Base-by-base conservation (phyloP, 306 rosid species). In the Rosa chinensis region DNA sequence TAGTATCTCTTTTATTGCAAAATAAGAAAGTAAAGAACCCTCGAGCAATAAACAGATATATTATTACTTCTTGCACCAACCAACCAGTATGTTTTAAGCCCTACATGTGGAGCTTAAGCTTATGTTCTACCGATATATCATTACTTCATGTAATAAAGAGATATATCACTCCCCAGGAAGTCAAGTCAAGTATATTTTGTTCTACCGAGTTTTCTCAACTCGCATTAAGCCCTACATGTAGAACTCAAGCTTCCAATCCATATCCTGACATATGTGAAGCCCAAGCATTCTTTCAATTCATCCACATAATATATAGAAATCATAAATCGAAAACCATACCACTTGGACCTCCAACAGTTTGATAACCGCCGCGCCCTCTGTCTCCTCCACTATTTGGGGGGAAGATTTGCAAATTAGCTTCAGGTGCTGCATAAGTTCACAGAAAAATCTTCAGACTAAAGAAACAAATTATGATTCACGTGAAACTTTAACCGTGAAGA, bases 331-430 rank as follows among this genome's bases (percentile, higher is more conserved):
- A 58, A 20, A 56, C 28, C 76, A 53, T 73, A 89, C 98, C 99
- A 76, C 87, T 66, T 77, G 98, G 86, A 83, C 77, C 81, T 83
- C 80, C 92, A 78, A 89, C 81, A 62, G 96, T 86, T 88, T 90
- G 98, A 86, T 96, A 90, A 59, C 96, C 93, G 3, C 96, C 93
- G 3, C 78, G 82, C 73, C 93, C 92, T 76, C 83, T 84, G 72
- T 66, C 89, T 53, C 88, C 93, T 77, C 89, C 94, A 77, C 82
- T 85, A 66, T 53, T 88, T 48, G 98, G 96, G 77, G 94, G 98
- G 74, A 91, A 95, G 76, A 82, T 91, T 87, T 95, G 96, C 97
- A 93, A 45, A 66, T 81, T 93, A 55, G 96, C 93, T 74, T 76
- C 89, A 62, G 92, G 89, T 37, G 50, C 99, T 93, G 82, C 87